Base-by-base conservation (phyloP, 2,329 filamentous ascomycete species). In the Alternaria angustiovoidea region DNA sequence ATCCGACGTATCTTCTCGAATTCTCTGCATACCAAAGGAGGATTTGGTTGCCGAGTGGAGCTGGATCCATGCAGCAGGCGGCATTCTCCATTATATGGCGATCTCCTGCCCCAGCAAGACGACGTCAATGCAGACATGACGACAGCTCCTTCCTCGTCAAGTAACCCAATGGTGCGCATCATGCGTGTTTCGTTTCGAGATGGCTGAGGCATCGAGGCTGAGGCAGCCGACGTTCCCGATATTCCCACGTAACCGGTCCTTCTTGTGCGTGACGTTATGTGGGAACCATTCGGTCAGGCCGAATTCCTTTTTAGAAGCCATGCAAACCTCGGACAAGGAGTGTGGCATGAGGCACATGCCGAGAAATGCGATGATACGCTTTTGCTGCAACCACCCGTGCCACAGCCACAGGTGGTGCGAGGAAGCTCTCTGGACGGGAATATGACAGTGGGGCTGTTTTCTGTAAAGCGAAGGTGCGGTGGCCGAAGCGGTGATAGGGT, bases 271-370 rank as follows among this genome's bases (percentile, higher is more conserved):
- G 59, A 65, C 59, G 54, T 54, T 39, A 57, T 57, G 32, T 30
- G 41, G 41, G 24, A 51, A 58, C 32, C n/a, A 47, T 30, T 42
- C 20, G 55, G 41, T 22, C 51, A 30, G 11, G 22, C 14, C 44
- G 11, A 49, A 7, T 32, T 30, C 44, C 54, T 38, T 41, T 53
- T 63, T 38, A 5, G 46, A 56, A 57, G 38, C 18, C 44, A 42
- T 63, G 64, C 62, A 55, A 47, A 63, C 63, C 58, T 73, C 68
- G 66, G 68, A 74, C 70, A 61, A 58, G 65, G 62, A 69, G 63
- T 65, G 71, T 65, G 68, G 65, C 73, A 70, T 68, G 62, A 48
- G 57, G 57, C 54, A 47, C 54, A 61, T 48, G 39, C 51, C 44
- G 53, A 51, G 47, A 47, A 18, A 43, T 51, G 32, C 14, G 38